Evolutionary conservation across 306 rosid genomes (phyloP).

Genomic region (apple (Malus domestica)): ASM211411v1 NC_041803.1:43195001-43195500

Average conservation of each 20-base stretch:
- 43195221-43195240: constrained; percentile 92
- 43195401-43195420: constrained; percentile 18
- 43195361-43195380: constrained; percentile 25
- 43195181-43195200: constrained; percentile 64
- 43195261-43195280: constrained; percentile 81
- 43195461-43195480: background rate
- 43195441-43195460: background rate
- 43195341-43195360: constrained; percentile 77
- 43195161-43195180: constrained; percentile 68
- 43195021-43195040: background rate
- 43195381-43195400: background rate
- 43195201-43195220: constrained; percentile 88
- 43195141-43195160: constrained; percentile 57
- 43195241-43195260: constrained; percentile 94
- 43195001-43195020: background rate
- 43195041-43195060: constrained; percentile 42
- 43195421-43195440: constrained; percentile 5
- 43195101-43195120: constrained; percentile 71
- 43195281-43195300: constrained; percentile 89
- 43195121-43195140: constrained; percentile 73
- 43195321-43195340: constrained; percentile 85
- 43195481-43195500: constrained; percentile 4
- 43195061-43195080: constrained; percentile 89
- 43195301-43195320: constrained; percentile 93
- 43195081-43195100: constrained; percentile 96